Evolutionary conservation across 345 rosid species (phyloP), one percentile per base, ranked within the genome.

Genomic region (Citrus maxima): DNA sequence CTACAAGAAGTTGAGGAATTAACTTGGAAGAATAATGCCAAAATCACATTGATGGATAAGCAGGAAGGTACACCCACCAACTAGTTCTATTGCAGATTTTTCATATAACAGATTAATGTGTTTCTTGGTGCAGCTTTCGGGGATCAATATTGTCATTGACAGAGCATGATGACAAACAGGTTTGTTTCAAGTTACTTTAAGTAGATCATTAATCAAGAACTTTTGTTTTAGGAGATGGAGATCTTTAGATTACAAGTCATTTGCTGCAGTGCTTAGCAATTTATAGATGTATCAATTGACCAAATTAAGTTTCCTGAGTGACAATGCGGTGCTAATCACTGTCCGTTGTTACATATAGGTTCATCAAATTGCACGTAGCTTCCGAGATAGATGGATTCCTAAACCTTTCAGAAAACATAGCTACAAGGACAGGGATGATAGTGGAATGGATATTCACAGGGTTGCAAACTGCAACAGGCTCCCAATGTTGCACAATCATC

Each of bases 121-220:
- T 72, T 58, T 65, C 73, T 84, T 82, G 37, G 12, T 89, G 93
- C 97, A 96, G 99, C 89, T 93, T 95, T 82, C 88, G 80, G 75
- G 94, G 89, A 49, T 95, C 98, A 38, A 91, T 96, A 58, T 86
- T 96, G 81, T 92, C 95, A 51, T 89, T 96, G 84, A 94, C 99
- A 40, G 99, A 96, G 85, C 99, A 96, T 79, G 90, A 88, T 69
- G 98, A 96, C 85, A 91, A 88, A 83, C 94, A 93, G 98, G 98
- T 94, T 86, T 72, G 9, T 21, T 65, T 49, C 32, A n/a, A 64
- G 25, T 61, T 49, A 30, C 65, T 38, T 64, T 51, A 32, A 51
- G 51, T 13, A 49, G 60, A 42, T 75, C 61, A 12, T 49, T 65
- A 22, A 13, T 65, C n/a, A n/a, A 24, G 21, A 7, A 10, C 35